Conservation (phyloP, 1,284 basidiomycete genomes). For the Heimioporus retisporus region DNA sequence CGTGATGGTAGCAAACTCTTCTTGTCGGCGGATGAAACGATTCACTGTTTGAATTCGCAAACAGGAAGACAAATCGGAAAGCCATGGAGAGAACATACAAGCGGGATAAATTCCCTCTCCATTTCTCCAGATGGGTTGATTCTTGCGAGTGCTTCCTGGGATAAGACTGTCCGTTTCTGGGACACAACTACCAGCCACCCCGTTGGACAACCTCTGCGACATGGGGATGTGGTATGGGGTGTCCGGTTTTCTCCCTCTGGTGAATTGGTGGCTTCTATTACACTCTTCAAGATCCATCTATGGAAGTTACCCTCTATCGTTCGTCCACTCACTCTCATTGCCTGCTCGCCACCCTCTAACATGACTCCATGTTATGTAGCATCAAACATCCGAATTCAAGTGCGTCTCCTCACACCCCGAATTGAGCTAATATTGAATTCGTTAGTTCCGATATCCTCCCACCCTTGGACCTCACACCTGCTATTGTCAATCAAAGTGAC, state of each 20-base stretch:
- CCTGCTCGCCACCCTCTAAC: too few species aligned
- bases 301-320: slow-evolving; percentile 10
- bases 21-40: slow-evolving; percentile 1
- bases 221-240: neutral
- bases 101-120: neutral
- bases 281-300: neutral
- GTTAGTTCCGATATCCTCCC: too few species aligned
- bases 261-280: slow-evolving; percentile 14
- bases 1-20: slow-evolving; percentile 16
- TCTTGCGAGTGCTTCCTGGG: slow-evolving; percentile 19
- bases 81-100: slow-evolving; percentile 13
- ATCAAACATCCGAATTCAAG: too few species aligned
- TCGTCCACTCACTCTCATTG: too few species aligned
- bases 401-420: too few species aligned
- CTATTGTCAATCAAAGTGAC: too few species aligned
- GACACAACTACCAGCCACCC: neutral
- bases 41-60: slow-evolving; percentile 13
- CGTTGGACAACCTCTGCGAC: slow-evolving; percentile 5
- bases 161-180: slow-evolving; percentile 7
- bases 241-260: slow-evolving; percentile 17
- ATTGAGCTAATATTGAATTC: too few species aligned
- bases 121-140: slow-evolving; percentile 11
- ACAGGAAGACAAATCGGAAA: neutral
- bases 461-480: too few species aligned
- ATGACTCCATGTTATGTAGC: too few species aligned